phyloP scores from a whole-genome alignment of 345 rosid species.

The Geranium rotundifolium region DNA sequence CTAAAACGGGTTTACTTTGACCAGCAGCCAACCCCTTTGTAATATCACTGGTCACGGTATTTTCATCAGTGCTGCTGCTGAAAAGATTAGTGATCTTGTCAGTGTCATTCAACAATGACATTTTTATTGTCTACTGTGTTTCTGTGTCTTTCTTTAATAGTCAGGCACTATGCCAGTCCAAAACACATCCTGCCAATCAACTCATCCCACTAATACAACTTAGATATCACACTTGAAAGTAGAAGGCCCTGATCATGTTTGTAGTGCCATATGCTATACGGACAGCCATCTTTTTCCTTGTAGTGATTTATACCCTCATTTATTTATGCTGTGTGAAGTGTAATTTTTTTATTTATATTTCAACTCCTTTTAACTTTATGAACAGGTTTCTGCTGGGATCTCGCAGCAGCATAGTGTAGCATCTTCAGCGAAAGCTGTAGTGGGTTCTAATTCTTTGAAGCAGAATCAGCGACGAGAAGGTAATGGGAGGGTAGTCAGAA shows the following conservation, averaged over 20 bases:
- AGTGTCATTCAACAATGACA: too few species aligned
- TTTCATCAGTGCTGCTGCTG: too few species aligned
- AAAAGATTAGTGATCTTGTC: too few species aligned
- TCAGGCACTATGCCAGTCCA: too few species aligned
- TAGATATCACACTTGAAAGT: background rate
- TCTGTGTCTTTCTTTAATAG: too few species aligned
- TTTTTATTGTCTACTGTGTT: too few species aligned
- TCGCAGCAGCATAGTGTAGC: constrained; percentile 17
- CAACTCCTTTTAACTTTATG: background rate
- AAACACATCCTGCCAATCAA: background rate
- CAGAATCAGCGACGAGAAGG: constrained; percentile 30
- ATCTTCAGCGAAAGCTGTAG: constrained; percentile 20
- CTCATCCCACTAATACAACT: background rate
- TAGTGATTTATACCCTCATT: background rate
- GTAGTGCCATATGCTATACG: background rate
- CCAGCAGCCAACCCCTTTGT: too few species aligned
- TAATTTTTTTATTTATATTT: background rate
- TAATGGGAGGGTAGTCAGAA: constrained; percentile 26
- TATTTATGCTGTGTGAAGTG: background rate
- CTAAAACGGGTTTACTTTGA: too few species aligned
- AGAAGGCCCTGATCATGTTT: background rate
- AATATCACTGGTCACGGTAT: too few species aligned
- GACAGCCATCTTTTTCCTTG: background rate
- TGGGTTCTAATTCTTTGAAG: constrained; percentile 20
- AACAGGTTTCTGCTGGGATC: constrained; percentile 17